phyloP scores from a whole-genome alignment of 2,329 filamentous ascomycete genomes.

The Dothistroma pini region DNA sequence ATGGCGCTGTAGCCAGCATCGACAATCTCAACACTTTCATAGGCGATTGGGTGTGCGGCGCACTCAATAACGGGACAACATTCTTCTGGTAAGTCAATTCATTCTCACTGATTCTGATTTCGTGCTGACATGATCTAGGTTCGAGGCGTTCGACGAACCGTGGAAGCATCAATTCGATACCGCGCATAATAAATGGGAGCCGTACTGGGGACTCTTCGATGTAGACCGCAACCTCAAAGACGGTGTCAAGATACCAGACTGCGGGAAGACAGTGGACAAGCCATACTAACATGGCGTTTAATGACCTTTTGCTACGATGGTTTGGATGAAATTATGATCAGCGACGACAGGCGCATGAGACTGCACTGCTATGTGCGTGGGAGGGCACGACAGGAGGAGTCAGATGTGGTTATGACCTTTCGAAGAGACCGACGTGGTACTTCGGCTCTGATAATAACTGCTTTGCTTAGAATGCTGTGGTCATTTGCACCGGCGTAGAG shows the following conservation, averaged over 20 bases:
- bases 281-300: conserved; percentile 17
- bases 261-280: conserved; percentile 60
- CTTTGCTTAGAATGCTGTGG: too few relatives aligned
- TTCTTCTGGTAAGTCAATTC: conserved; percentile 73
- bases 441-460: too few relatives aligned
- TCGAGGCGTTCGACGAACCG: conserved; percentile 93
- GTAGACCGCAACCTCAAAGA: conserved; percentile 77
- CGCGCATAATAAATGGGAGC: conserved; percentile 74
- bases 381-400: neutral
- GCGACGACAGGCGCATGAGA: neutral
- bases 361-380: neutral
- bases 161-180: conserved; percentile 81
- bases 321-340: neutral
- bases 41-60: conserved; percentile 77
- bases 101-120: conserved; percentile 5
- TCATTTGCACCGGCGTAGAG: too few relatives aligned
- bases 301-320: neutral
- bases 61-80: conserved; percentile 75
- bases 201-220: conserved; percentile 88
- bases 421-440: too few relatives aligned
- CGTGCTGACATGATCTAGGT: conserved; percentile 44
- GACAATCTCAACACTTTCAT: conserved; percentile 82
- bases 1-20: conserved; percentile 74
- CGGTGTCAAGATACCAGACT: conserved; percentile 83
- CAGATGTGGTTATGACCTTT: neutral